A percentile compares a stretch with the other conserved stretches of the same genome.
These are phyloP conservation scores for Colletotrichum sp. DNA, from an alignment of 2,329 filamentous ascomycete genomes.

Conservation along the genomic window DNA sequence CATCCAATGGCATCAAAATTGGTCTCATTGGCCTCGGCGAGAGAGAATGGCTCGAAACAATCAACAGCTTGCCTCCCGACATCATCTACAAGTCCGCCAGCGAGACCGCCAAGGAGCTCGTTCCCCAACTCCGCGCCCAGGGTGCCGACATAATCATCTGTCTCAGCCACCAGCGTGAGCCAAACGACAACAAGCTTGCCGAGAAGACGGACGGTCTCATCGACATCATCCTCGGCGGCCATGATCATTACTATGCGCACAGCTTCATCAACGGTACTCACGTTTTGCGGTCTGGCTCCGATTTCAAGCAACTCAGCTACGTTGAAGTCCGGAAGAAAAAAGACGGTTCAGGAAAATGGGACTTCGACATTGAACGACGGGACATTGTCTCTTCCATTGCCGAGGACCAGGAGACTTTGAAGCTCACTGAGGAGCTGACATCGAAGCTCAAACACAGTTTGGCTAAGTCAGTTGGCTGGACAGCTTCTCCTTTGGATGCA, in stretches of 20 bases:
- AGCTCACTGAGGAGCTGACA: constrained; percentile 72
- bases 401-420: constrained; percentile 64
- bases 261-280: constrained; percentile 79
- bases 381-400: constrained; percentile 75
- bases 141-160: constrained; percentile 86
- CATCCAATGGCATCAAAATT: constrained; percentile 84
- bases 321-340: constrained; percentile 73
- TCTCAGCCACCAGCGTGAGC: constrained; percentile 84
- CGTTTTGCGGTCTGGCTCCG: constrained; percentile 84
- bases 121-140: constrained; percentile 73
- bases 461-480: constrained; percentile 84
- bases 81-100: constrained; percentile 83
- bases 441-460: constrained; percentile 77
- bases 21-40: constrained; percentile 87
- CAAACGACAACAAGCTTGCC: constrained; percentile 88
- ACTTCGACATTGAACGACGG: constrained; percentile 77
- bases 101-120: constrained; percentile 75
- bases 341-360: constrained; percentile 64
- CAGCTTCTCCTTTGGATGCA: constrained; percentile 80
- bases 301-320: constrained; percentile 93
- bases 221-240: constrained; percentile 86
- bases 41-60: constrained; percentile 87
- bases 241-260: constrained; percentile 90
- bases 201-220: constrained; percentile 74
- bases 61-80: constrained; percentile 83